phyloP scores from a whole-genome alignment of 306 rosid genomes.

The Adenanthera pavonina region DNA sequence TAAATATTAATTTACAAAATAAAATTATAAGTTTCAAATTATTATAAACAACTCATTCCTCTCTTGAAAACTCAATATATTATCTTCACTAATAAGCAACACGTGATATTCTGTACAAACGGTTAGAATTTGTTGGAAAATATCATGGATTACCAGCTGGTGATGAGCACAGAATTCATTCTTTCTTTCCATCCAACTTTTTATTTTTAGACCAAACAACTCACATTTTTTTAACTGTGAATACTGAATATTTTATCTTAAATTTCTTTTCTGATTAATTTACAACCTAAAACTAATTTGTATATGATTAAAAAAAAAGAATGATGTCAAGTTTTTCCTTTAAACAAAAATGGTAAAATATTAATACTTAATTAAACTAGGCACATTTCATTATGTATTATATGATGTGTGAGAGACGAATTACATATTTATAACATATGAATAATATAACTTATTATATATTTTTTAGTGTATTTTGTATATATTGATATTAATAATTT shows the following conservation, averaged over 20 bases:
- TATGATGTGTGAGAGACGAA: too few species aligned
- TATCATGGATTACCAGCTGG: neutral
- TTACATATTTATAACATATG: too few species aligned
- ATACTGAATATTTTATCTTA: neutral
- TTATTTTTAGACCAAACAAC: neutral
- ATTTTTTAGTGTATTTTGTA: too few species aligned
- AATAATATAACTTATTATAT: too few species aligned
- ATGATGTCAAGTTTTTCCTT: too few species aligned
- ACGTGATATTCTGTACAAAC: neutral
- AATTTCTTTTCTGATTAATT: neutral
- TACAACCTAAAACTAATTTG: too few species aligned
- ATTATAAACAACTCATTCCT: conserved; percentile 29
- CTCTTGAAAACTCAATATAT: neutral
- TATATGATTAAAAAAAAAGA: too few species aligned
- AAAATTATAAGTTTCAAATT: neutral
- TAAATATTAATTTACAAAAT: neutral
- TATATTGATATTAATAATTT: neutral
- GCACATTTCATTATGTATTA: too few species aligned
- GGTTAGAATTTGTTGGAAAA: neutral
- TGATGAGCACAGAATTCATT: neutral
- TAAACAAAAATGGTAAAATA: too few species aligned
- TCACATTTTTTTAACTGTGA: neutral
- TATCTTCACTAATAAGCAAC: neutral
- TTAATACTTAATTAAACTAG: too few species aligned
- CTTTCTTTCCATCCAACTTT: neutral